These are phyloP conservation scores for Cercospora zeina DNA, from an alignment of 2,329 filamentous ascomycete genomes.

Conservation along the genomic window DNA sequence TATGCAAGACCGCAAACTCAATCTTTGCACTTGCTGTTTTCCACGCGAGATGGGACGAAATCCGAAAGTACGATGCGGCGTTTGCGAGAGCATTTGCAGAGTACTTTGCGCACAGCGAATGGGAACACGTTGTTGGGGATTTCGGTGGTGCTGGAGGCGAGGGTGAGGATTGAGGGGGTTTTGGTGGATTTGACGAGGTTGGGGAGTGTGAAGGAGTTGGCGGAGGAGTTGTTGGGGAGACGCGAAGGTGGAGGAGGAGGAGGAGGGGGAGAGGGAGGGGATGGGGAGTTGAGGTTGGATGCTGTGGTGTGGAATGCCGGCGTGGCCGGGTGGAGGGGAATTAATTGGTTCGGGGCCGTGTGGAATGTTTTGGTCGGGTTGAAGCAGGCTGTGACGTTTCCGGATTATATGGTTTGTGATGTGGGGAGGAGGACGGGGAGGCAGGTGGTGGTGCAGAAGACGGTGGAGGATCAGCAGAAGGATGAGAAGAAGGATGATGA, in stretches of 20 bases:
- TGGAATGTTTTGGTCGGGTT: slow-evolving; percentile 62
- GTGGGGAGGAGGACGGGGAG: slow-evolving; percentile 56
- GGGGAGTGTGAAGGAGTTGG: slow-evolving; percentile 56
- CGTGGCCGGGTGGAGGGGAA: slow-evolving; percentile 79
- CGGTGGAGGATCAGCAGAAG: slow-evolving; percentile 25
- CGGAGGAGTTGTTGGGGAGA: slow-evolving; percentile 53
- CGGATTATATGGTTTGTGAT: slow-evolving; percentile 69
- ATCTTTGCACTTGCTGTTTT: slow-evolving; percentile 77
- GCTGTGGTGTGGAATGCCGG: slow-evolving; percentile 83
- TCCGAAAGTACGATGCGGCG: slow-evolving; percentile 68
- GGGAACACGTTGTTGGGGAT: slow-evolving; percentile 41
- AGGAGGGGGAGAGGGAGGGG: too few relatives aligned
- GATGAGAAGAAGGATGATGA: background rate
- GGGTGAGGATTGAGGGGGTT: slow-evolving; percentile 57
- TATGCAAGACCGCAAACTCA: slow-evolving; percentile 63
- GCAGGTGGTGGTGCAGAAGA: slow-evolving; percentile 47
- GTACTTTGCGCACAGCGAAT: slow-evolving; percentile 44
- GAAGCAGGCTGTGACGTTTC: slow-evolving; percentile 71
- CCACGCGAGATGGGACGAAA: slow-evolving; percentile 75
- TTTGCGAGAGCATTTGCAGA: slow-evolving; percentile 55
- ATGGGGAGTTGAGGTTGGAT: slow-evolving; percentile 61
- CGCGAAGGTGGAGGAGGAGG: slow-evolving; percentile 50
- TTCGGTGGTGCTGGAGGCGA: slow-evolving; percentile 44
- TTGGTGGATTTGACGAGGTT: slow-evolving; percentile 60
- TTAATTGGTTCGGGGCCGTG: slow-evolving; percentile 66